Conservation (phyloP, 176 grass and related monocot genomes). For the Eleusine coracana region DNA sequence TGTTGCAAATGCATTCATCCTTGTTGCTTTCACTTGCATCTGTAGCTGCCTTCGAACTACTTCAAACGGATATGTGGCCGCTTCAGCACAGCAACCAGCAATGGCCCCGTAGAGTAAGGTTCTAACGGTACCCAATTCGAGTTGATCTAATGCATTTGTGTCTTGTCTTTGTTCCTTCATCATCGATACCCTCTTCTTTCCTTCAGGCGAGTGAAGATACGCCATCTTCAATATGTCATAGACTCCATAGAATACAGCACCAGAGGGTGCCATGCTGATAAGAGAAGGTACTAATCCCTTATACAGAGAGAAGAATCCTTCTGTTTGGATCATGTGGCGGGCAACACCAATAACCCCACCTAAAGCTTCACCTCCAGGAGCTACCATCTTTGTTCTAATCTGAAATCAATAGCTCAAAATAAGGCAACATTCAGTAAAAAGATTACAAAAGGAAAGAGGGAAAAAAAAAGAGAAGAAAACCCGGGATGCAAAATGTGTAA, state of each 20-base stretch:
- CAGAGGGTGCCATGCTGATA: slow-evolving; percentile 98
- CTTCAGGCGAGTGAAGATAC: slow-evolving; percentile 81
- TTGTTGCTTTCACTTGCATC: slow-evolving; percentile 87
- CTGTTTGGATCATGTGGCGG: slow-evolving; percentile 82
- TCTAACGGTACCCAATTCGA: slow-evolving; percentile 78
- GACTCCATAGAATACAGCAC: slow-evolving; percentile 95
- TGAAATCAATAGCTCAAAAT: slow-evolving; percentile 50
- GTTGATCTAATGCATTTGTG: slow-evolving; percentile 82
- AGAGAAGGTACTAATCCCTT: slow-evolving; percentile 93
- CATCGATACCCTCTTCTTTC: slow-evolving; percentile 57
- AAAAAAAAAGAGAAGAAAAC: background rate
- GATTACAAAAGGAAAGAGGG: background rate
- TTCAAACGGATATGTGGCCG: slow-evolving; percentile 91
- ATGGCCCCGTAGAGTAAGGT: slow-evolving; percentile 94
- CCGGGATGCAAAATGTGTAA: background rate
- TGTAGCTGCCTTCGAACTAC: slow-evolving; percentile 93
- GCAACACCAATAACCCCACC: slow-evolving; percentile 90
- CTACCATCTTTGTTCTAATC: slow-evolving; percentile 98
- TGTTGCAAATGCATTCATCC: slow-evolving; percentile 87
- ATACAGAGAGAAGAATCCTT: slow-evolving; percentile 95
- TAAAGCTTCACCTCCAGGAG: slow-evolving; percentile 91
- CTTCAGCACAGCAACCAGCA: slow-evolving; percentile 91
- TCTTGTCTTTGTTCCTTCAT: slow-evolving; percentile 76
- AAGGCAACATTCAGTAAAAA: slow-evolving; percentile 10
- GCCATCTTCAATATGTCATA: slow-evolving; percentile 95